These are phyloP conservation scores for Nepenthes alata DNA, from an alignment of 179 eudicot species.

Conservation along the genomic window DNA sequence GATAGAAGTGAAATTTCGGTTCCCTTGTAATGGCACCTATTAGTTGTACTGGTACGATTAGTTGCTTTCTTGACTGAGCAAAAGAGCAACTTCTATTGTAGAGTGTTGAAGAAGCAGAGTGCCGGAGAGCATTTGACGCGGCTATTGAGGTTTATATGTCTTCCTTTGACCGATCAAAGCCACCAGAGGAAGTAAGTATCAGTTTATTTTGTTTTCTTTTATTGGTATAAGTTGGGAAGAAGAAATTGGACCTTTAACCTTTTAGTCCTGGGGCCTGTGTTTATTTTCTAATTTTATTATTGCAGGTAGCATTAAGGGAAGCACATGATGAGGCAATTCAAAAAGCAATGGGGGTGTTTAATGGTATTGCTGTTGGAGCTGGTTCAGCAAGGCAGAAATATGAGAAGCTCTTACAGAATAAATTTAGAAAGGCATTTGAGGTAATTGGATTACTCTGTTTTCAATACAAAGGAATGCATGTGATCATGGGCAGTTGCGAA, in stretches of 20 bases:
- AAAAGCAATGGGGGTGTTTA: slow-evolving; percentile 53
- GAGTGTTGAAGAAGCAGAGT: slow-evolving; percentile 98
- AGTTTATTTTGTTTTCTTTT: not conserved
- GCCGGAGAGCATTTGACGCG: slow-evolving; percentile 80
- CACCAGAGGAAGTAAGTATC: slow-evolving; percentile 81
- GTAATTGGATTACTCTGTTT: slow-evolving; percentile 17
- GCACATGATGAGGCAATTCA: slow-evolving; percentile 78
- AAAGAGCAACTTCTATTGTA: slow-evolving; percentile 13
- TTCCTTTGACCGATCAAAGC: slow-evolving; percentile 75
- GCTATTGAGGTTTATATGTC: slow-evolving; percentile 81
- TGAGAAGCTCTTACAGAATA: slow-evolving; percentile 71
- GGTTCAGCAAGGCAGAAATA: slow-evolving; percentile 69
- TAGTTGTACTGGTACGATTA: no score
- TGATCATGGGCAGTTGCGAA: not conserved
- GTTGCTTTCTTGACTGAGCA: not conserved
- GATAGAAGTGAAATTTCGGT: no score
- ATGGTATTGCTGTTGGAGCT: slow-evolving; percentile 73
- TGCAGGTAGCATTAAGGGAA: slow-evolving; percentile 72
- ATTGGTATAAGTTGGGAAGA: no score
- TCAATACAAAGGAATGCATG: not conserved
- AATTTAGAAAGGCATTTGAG: slow-evolving; percentile 81
- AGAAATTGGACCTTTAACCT: no score
- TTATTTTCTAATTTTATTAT: slow-evolving; percentile 11
- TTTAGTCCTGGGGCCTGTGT: not conserved
- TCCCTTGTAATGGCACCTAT: no score